Evolutionary conservation across 805 yeast species (phyloP).

Genomic region (Komagataella populi): DNA sequence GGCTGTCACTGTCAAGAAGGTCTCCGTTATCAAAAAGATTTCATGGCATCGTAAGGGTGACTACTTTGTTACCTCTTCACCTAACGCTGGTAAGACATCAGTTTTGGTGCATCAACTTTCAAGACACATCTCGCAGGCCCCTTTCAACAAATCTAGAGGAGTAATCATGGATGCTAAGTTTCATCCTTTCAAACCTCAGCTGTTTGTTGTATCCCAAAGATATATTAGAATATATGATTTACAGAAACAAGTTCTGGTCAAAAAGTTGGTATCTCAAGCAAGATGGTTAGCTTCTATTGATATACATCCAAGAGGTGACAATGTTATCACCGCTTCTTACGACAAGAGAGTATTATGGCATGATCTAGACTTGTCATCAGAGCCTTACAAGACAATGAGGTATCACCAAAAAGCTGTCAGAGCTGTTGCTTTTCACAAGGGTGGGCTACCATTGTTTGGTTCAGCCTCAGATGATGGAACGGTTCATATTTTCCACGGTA

Average conservation of each 20-base stretch:
- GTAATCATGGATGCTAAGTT: conserved; percentile 91
- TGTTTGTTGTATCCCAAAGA: conserved; percentile 89
- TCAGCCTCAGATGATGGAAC: conserved; percentile 92
- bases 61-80: conserved; percentile 93
- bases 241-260: conserved; percentile 69
- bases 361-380: conserved; percentile 75
- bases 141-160: conserved; percentile 87
- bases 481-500: conserved; percentile 90
- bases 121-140: conserved; percentile 89
- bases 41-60: conserved; percentile 98
- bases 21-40: conserved; percentile 47
- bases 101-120: conserved; percentile 91
- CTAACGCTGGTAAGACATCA: conserved; percentile 77
- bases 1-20: conserved; percentile 41
- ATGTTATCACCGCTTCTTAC: conserved; percentile 80
- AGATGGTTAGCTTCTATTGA: conserved; percentile 88
- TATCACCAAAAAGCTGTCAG: conserved; percentile 94
- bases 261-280: conserved; percentile 89
- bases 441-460: conserved; percentile 78
- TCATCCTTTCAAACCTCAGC: conserved; percentile 92
- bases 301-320: conserved; percentile 94
- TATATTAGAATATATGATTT: conserved; percentile 84
- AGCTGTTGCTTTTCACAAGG: conserved; percentile 74
- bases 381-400: conserved; percentile 91
- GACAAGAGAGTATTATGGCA: conserved; percentile 97